Percentiles rank a stretch among this genome's conserved stretches.
These are phyloP conservation scores for Yamadazyma nakazawae DNA, from an alignment of 805 yeast genomes.

Conservation along the genomic window DNA sequence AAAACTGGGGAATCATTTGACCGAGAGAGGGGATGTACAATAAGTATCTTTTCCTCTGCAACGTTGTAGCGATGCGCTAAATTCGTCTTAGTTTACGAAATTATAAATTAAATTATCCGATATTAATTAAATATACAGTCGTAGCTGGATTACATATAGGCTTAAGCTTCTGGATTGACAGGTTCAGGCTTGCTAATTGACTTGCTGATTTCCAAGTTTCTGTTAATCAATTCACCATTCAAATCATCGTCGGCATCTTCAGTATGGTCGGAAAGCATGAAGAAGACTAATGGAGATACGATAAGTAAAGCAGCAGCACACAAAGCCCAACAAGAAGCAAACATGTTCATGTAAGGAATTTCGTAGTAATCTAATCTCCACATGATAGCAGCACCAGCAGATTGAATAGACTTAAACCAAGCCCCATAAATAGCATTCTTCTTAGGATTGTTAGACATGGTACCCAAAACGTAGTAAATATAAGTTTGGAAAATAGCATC, in stretches of 20 bases:
- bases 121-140: not conserved
- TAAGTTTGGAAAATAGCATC: constrained; percentile 62
- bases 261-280: constrained; percentile 44
- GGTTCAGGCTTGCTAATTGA: constrained; percentile 4
- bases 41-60: no score
- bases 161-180: not conserved
- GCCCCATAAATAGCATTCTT: constrained; percentile 57
- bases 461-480: constrained; percentile 57
- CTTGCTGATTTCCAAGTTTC: constrained; percentile 22
- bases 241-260: constrained; percentile 30
- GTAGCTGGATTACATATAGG: not conserved
- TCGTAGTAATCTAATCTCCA: constrained; percentile 54
- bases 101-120: not conserved
- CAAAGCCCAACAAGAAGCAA: constrained; percentile 53
- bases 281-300: constrained; percentile 46
- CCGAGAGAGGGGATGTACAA: not conserved
- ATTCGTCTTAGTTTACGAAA: not conserved
- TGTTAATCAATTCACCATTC: constrained; percentile 7
- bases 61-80: no score
- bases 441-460: constrained; percentile 55
- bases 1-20: not conserved
- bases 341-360: constrained; percentile 33
- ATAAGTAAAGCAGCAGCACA: constrained; percentile 45
- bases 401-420: constrained; percentile 60
- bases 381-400: constrained; percentile 60